These are phyloP conservation scores for Hymenoscyphus linearis DNA, from an alignment of 2,329 filamentous ascomycete genomes.

Conservation along the genomic window DNA sequence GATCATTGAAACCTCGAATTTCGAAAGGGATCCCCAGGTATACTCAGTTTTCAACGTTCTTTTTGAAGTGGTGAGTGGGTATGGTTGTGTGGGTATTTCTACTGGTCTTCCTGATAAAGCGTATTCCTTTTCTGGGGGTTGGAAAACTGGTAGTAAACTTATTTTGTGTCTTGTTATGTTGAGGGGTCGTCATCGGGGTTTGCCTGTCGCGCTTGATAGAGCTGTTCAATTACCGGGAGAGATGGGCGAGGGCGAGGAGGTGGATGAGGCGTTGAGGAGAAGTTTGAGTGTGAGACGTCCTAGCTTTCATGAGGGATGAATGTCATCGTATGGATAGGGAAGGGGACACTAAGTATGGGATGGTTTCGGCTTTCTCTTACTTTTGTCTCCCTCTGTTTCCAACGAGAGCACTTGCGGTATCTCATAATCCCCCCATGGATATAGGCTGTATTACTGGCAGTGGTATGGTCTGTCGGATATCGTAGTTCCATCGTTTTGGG, in stretches of 20 bases:
- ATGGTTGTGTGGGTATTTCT: slow-evolving; percentile 57
- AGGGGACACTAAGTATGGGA: not conserved
- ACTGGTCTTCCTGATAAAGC: slow-evolving; percentile 48
- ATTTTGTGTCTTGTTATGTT: slow-evolving; percentile 54
- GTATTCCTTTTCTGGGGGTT: slow-evolving; percentile 51
- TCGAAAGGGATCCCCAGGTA: slow-evolving; percentile 43
- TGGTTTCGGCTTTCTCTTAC: not conserved
- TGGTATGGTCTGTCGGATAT: not conserved
- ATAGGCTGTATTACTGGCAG: not conserved
- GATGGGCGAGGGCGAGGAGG: not conserved
- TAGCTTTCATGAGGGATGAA: not conserved
- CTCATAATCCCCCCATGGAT: not conserved
- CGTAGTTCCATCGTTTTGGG: not conserved
- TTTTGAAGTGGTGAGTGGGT: slow-evolving; percentile 53
- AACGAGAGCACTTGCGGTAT: not conserved
- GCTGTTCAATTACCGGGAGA: slow-evolving; percentile 41
- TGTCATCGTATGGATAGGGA: not conserved
- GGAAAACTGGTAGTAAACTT: slow-evolving; percentile 51
- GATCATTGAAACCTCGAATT: slow-evolving; percentile 53
- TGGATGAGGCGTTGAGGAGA: not conserved
- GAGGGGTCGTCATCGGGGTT: slow-evolving; percentile 49
- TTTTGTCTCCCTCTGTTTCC: not conserved
- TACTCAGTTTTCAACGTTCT: slow-evolving; percentile 57
- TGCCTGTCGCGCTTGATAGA: slow-evolving; percentile 51
- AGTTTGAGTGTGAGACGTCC: not conserved